Evolutionary conservation across 495 filamentous ascomycete species (phyloP), one percentile per base, ranked within the genome.

Genomic region (Daldinia childiae): DNA sequence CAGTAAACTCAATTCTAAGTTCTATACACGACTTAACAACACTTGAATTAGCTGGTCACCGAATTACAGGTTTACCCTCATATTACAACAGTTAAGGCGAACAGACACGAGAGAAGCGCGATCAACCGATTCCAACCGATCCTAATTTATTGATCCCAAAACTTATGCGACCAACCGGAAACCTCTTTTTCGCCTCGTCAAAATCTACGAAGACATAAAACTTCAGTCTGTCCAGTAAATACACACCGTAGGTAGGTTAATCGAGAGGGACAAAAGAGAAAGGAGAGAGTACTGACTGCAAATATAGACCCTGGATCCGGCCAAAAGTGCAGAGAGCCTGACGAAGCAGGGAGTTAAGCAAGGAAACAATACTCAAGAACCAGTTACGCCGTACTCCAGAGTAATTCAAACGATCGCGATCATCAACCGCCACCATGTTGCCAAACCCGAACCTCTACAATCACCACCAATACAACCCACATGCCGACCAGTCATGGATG

Each of bases 401-500:
- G 19, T 51, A 26, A 51, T 24, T 52, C n/a, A 21, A 48, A 29
- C 60, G 15, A 59, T 17, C 32, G 17, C 61, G 57, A 54, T 58
- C 36, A 30, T 57, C 55, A n/a, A 45, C 36, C 38, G 64, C 67
- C 65, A 80, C 71, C 66, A 83, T 82, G 81, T 78, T 80, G 78
- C 78, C 79, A 14, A 76, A 79, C 58, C 79, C 79, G 54, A 81
- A 79, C 72, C 78, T 83, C 58, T 84, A 84, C 73, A 80, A 76
- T 19, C 93, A 96, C 79, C 92, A 94, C 78, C 92, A 94, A 74
- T 94, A 91, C 39, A 80, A 87, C 66, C 88, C 84, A 55, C 90
- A 91, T 79, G 86, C 87, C 77, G 92, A 95, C 76, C 89, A 90
- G 67, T 85, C 91, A 76, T 93, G 91, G 90, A 83, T 92, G 83